Base-by-base conservation (phyloP, 805 yeast genomes). In the Starmerella sirachaensis region DNA sequence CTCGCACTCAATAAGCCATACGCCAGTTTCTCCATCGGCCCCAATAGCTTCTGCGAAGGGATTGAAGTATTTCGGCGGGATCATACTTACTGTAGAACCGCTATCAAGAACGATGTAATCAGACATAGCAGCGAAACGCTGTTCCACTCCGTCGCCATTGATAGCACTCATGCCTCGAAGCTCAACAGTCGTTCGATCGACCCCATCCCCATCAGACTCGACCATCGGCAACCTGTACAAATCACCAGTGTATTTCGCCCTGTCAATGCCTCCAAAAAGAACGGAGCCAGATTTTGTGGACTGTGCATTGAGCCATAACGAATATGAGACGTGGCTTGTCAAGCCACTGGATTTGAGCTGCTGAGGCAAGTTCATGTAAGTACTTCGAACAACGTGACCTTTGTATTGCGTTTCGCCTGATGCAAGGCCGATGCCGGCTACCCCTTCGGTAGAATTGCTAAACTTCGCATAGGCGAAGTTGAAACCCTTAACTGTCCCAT, bases 391-490 rank as follows among this genome's bases (percentile, higher is more conserved):
- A 35, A 27, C 29, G 5, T 48, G 47, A 5, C 26, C 24, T 8
- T 43, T 26, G 18, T 33, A 16, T 1, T 32, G 26, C 72, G 42
- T 52, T 48, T 61, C 66, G 20, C 53, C 51, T 19, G 50, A 34
- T 10, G 42, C 40, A 33, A 57, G 47, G 8, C 64, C 64, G 22
- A 61, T 52, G 5, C 66, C 66, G 41, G 60, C 48, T n/a, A 61
- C 60, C 35, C 93, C 91, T 46, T 65, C 60, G 5, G 74, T 57
- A 3, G 91, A 74, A 45, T 74, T 73, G 1, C 88, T 68, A 25
- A 58, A 55, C 51, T 75, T 73, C 3, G 81, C 91, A 13, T 84
- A 72, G 1, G 93, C 95, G 57, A 86, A 69, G 7, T 83, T 72
- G 24, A 79, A 60, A 1, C 62, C 45, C 6, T 77, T 63, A 4